Evolutionary conservation across 805 yeast species (phyloP).

Genomic region (Candida chauliodis): DNA sequence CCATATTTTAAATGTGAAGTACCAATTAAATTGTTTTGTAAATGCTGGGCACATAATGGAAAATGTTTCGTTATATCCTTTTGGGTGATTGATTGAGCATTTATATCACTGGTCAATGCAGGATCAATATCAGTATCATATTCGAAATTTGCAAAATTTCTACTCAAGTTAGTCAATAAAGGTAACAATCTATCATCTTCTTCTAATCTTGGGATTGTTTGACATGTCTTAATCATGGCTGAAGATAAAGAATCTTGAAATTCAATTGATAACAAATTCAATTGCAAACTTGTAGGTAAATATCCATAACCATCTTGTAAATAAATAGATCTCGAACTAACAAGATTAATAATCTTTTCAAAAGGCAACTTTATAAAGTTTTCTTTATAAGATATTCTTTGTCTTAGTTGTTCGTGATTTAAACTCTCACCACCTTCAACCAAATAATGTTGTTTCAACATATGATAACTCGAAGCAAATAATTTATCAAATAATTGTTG

Average conservation of each 20-base stretch:
- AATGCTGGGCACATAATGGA: slow-evolving; percentile 76
- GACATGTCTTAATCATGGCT: slow-evolving; percentile 65
- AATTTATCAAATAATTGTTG: slow-evolving; percentile 44
- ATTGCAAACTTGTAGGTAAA: slow-evolving; percentile 78
- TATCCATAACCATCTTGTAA: slow-evolving; percentile 72
- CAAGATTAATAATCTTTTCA: slow-evolving; percentile 75
- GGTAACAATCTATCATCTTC: slow-evolving; percentile 91
- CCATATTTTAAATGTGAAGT: slow-evolving; percentile 74
- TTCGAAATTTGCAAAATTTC: slow-evolving; percentile 40
- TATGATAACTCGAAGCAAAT: slow-evolving; percentile 50
- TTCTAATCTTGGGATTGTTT: slow-evolving; percentile 76
- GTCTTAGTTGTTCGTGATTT: slow-evolving; percentile 49
- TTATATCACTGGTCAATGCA: slow-evolving; percentile 44
- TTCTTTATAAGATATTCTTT: slow-evolving; percentile 51
- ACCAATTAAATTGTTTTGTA: slow-evolving; percentile 57
- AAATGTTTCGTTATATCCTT: slow-evolving; percentile 56
- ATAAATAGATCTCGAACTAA: slow-evolving; percentile 68
- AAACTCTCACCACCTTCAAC: slow-evolving; percentile 30
- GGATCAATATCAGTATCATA: slow-evolving; percentile 45
- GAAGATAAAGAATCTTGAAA: slow-evolving; percentile 51
- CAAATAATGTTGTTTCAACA: slow-evolving; percentile 36
- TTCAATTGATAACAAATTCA: slow-evolving; percentile 65
- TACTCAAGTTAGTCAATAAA: slow-evolving; percentile 71
- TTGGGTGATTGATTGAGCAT: slow-evolving; percentile 55
- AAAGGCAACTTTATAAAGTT: slow-evolving; percentile 81